Evolutionary conservation across 441 rosid species (phyloP).

Genomic region (Erodium texanum): DNA sequence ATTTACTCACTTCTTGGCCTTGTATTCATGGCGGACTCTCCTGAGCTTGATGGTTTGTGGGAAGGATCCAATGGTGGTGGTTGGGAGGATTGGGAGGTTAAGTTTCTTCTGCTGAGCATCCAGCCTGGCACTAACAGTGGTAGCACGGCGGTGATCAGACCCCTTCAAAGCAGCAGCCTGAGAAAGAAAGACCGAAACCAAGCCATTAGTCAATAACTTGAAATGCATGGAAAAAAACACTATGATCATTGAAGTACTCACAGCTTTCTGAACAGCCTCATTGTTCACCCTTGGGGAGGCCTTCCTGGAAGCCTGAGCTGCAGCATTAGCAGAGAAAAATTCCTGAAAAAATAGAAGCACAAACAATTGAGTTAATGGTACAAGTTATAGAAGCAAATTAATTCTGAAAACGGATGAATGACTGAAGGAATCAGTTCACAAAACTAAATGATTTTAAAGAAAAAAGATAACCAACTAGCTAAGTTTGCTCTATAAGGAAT

Average conservation of each 20-base stretch:
- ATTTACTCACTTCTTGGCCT: conserved; percentile 78
- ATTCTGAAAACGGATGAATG: not conserved
- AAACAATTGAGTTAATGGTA: not conserved
- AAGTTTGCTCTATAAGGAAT: not conserved
- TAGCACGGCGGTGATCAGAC: conserved; percentile 80
- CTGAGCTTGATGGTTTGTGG: conserved; percentile 89
- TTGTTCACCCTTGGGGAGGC: conserved; percentile 86
- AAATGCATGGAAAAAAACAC: not conserved
- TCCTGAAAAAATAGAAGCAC: conserved; percentile 34
- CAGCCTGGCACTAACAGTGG: conserved; percentile 73
- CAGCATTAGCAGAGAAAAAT: conserved; percentile 71
- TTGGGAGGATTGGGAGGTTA: conserved; percentile 92
- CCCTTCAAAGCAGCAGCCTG: conserved; percentile 94
- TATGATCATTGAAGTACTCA: conserved; percentile 28
- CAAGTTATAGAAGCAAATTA: not conserved
- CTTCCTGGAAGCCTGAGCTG: conserved; percentile 81
- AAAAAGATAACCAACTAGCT: not conserved
- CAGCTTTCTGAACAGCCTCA: conserved; percentile 91
- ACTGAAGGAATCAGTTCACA: not conserved
- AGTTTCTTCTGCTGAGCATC: conserved; percentile 97
- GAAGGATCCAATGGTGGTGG: conserved; percentile 94
- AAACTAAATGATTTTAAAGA: no score
- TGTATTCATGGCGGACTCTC: conserved; percentile 91
- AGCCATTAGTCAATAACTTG: conserved; percentile 8
- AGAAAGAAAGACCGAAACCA: conserved; percentile 19